These are phyloP conservation scores for Ogataea corticis DNA, from an alignment of 805 yeast genomes.

Conservation along the genomic window DNA sequence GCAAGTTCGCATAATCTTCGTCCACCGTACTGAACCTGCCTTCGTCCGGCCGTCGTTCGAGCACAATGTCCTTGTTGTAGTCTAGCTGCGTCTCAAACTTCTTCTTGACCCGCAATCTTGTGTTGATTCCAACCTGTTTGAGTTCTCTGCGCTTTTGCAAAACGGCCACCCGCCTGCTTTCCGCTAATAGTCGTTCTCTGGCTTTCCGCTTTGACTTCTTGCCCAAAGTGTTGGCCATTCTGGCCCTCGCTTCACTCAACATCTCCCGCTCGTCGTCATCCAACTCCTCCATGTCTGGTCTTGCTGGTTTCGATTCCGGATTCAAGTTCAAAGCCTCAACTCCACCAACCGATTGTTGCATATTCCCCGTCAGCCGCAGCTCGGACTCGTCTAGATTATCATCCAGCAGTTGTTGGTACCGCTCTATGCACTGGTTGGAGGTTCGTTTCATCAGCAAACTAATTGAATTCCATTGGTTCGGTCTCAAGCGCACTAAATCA, in stretches of 20 bases:
- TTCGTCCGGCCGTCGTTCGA: constrained; percentile 64
- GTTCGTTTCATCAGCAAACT: constrained; percentile 80
- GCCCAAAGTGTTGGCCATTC: constrained; percentile 90
- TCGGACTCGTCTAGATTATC: constrained; percentile 39
- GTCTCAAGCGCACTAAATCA: constrained; percentile 65
- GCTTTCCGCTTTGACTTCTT: constrained; percentile 90
- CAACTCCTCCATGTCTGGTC: constrained; percentile 76
- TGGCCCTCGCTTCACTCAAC: constrained; percentile 92
- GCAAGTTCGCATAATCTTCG: constrained; percentile 49
- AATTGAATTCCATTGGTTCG: constrained; percentile 95
- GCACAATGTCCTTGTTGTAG: constrained; percentile 80
- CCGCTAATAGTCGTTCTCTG: constrained; percentile 79
- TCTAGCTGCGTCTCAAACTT: constrained; percentile 65
- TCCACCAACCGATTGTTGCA: constrained; percentile 17
- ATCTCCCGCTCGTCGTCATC: constrained; percentile 89
- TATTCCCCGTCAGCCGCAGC: constrained; percentile 26
- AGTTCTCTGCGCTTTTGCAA: constrained; percentile 79
- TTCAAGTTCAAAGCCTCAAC: constrained; percentile 63
- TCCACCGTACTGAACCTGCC: constrained; percentile 69
- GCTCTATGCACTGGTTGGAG: constrained; percentile 80
- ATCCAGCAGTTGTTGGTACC: constrained; percentile 73
- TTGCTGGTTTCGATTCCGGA: constrained; percentile 78
- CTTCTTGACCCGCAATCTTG: constrained; percentile 50
- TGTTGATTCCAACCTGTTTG: constrained; percentile 73
- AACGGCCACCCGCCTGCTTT: constrained; percentile 71